Conservation (phyloP, 2,329 filamentous ascomycete species). For the Trichoderma breve region DNA sequence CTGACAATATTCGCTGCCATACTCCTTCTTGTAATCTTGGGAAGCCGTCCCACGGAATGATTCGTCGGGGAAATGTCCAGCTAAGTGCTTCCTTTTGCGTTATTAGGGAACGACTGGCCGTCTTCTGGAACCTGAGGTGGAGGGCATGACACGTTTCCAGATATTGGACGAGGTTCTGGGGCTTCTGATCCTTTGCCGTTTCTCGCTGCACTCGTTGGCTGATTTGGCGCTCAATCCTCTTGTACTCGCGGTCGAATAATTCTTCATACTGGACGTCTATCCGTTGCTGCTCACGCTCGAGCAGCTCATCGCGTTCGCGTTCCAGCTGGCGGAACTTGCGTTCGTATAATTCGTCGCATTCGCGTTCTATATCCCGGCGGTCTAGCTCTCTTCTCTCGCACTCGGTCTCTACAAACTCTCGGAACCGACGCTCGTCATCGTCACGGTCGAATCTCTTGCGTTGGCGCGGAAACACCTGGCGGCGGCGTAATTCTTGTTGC, state of each 20-base stretch:
- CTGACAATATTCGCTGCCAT: neutral
- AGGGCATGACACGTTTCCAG: neutral
- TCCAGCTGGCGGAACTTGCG: neutral
- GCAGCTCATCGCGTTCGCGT: conserved; percentile 2
- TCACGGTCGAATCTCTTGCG: conserved; percentile 3
- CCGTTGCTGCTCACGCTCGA: neutral
- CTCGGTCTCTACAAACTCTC: neutral
- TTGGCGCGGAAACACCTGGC: neutral
- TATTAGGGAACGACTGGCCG: neutral
- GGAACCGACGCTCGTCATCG: conserved; percentile 1
- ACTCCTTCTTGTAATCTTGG: neutral
- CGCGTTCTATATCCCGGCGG: neutral
- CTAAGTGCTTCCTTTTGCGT: neutral
- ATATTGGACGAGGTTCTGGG: neutral
- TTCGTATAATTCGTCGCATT: conserved; percentile 1
- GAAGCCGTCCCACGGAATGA: neutral
- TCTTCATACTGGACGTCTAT: neutral
- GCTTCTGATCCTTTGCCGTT: neutral
- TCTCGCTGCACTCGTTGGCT: neutral
- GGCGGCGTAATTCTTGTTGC: neutral
- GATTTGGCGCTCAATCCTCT: neutral
- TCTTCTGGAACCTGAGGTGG: neutral
- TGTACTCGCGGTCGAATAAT: neutral
- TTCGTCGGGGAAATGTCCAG: conserved; percentile 12
- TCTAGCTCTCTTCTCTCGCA: neutral